These are phyloP conservation scores for Tieghemostelium lacteum DNA, from an alignment of 78 protist species.

Conservation along the genomic window DNA sequence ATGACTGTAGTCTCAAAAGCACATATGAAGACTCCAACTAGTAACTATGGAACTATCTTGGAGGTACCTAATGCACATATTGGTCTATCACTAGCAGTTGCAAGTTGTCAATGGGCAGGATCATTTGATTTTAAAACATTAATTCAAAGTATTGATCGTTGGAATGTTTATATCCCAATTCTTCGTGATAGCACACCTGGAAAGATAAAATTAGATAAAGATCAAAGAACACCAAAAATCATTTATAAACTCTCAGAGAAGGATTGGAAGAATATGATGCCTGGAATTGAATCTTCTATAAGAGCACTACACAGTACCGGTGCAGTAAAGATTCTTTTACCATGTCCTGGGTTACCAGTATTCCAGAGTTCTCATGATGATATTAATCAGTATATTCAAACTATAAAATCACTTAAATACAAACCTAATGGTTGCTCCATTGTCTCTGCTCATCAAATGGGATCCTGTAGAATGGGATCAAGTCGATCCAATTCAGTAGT, in stretches of 20 bases:
- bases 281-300: slow-evolving; percentile 5
- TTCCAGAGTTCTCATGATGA: no score
- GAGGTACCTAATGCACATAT: slow-evolving; percentile 66
- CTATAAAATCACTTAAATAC: neutral
- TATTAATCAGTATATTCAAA: slow-evolving; percentile 11
- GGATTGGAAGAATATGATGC: slow-evolving; percentile 31
- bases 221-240: slow-evolving; percentile 41
- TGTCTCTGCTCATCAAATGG: slow-evolving; percentile 84
- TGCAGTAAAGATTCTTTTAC: slow-evolving; percentile 16
- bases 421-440: slow-evolving; percentile 22
- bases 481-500: slow-evolving; percentile 46
- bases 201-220: slow-evolving; percentile 47
- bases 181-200: slow-evolving; percentile 67
- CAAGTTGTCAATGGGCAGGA: slow-evolving; percentile 12
- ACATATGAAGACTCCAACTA: neutral
- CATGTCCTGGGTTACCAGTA: slow-evolving; percentile 19
- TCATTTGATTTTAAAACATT: neutral
- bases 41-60: slow-evolving; percentile 15
- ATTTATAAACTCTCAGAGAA: slow-evolving; percentile 18
- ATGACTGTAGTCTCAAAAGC: slow-evolving; percentile 39
- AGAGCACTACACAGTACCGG: slow-evolving; percentile 23
- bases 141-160: neutral
- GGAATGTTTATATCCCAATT: slow-evolving; percentile 30
- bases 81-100: neutral
- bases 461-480: slow-evolving; percentile 80